Evolutionary conservation across 768 basidiomycete species (phyloP), one percentile per base, ranked within the genome.

Genomic region (Mycena albidolilacea): DNA sequence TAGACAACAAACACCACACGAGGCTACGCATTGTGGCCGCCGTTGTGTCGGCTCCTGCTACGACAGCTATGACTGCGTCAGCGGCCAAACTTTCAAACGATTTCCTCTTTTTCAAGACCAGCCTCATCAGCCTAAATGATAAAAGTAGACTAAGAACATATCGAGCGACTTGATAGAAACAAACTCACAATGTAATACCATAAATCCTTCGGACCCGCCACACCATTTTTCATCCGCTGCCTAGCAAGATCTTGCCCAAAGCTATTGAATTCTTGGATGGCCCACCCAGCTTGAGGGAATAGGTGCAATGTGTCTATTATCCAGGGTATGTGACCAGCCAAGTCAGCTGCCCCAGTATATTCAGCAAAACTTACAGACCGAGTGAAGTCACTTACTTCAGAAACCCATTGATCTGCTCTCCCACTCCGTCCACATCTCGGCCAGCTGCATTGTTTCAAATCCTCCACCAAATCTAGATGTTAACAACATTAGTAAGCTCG

Each of bases 391-490:
- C 84, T 69, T 77, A 89, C 89, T 77, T 79, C 72, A 87, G 78
- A 21, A 84, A 84, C 19, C 79, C 80, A 74, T 86, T 83, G 11
- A 89, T 76, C n/a, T 85, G 77, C 35, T 84, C 80, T 84, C 87
- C 87, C 3, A 87, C 78, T 10, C 84, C 81, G 19, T 84, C 81
- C 55, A 80, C 80, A 74, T 90, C 89, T 2, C 85, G 84, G 59
- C 73, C 65, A 78, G 86, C 84, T 0, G 75, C 62, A 86, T 68
- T 60, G 84, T 73, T 54, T 84, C 82, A 50, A 75, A 75, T 15
- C 74, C 77, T 7, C 77, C 78, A 21, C 78, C 77, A 48, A 77
- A 77, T 12, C 75, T 75, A 61, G 41, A 41, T 17, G 10, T 17
- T 11, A 46, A 52, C n/a, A 21, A n/a, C 23, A 7, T 48, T 15